phyloP scores from a whole-genome alignment of 2,329 filamentous ascomycete genomes.

The Arthrinium puccinioides region DNA sequence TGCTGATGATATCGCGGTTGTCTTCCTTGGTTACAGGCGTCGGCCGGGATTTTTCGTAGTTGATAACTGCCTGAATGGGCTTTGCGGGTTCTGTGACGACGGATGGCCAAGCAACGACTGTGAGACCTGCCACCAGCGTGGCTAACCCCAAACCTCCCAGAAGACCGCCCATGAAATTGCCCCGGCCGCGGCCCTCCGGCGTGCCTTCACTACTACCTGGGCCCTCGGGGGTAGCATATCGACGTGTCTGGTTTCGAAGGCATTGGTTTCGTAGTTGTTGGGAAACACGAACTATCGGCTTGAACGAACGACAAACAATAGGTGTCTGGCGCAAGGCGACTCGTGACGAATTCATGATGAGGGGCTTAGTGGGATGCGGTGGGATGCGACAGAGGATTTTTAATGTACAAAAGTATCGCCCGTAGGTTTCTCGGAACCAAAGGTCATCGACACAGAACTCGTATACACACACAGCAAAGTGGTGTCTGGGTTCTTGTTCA shows the following conservation, averaged over 20 bases:
- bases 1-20: constrained; percentile 68
- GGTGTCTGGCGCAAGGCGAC: constrained; percentile 13
- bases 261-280: background rate
- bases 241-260: constrained; percentile 13
- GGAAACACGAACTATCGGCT: background rate
- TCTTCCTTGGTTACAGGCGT: constrained; percentile 59
- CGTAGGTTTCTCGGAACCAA: too few species aligned
- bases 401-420: too few species aligned
- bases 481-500: constrained; percentile 3
- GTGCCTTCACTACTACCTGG: constrained; percentile 1
- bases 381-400: background rate
- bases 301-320: constrained; percentile 9
- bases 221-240: constrained; percentile 13
- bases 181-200: constrained; percentile 7
- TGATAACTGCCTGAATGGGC: constrained; percentile 41
- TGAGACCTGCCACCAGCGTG: constrained; percentile 15
- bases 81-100: constrained; percentile 13
- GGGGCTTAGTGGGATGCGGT: background rate
- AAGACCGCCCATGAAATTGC: constrained; percentile 14
- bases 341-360: constrained; percentile 12
- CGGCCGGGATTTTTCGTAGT: constrained; percentile 60
- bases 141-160: constrained; percentile 14
- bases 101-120: constrained; percentile 15
- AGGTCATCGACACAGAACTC: background rate
- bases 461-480: constrained; percentile 5